Evolutionary conservation across 2,329 filamentous ascomycete genomes (phyloP).

Genomic region (Grosmannia huntii): DNA sequence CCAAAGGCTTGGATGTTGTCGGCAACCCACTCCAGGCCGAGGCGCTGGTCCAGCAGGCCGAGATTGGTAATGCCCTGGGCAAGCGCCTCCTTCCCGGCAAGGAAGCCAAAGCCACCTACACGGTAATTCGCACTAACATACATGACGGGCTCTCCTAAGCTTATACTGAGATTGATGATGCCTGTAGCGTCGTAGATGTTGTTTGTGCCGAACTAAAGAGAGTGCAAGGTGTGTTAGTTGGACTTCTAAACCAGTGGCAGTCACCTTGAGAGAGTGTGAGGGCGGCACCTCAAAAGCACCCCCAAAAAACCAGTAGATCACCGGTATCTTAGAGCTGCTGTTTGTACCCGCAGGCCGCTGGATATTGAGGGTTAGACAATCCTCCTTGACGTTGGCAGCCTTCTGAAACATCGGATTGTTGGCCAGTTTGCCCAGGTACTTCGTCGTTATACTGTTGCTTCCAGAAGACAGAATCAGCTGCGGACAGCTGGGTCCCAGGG

Average conservation of each 20-base stretch:
- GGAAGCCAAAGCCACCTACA: slow-evolving; percentile 60
- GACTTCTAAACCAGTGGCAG: not conserved
- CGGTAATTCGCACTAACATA: slow-evolving; percentile 72
- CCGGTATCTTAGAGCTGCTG: slow-evolving; percentile 44
- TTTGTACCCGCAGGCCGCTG: slow-evolving; percentile 44
- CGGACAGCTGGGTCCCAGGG: slow-evolving; percentile 49
- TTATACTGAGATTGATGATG: slow-evolving; percentile 31
- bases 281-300: slow-evolving; percentile 43
- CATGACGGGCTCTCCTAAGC: slow-evolving; percentile 50
- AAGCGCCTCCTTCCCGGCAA: slow-evolving; percentile 55
- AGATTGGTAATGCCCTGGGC: slow-evolving; percentile 56
- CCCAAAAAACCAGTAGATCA: slow-evolving; percentile 60
- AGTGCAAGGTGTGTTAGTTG: not conserved
- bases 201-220: slow-evolving; percentile 29
- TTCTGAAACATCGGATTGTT: slow-evolving; percentile 45
- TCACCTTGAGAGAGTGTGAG: not conserved
- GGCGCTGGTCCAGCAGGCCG: slow-evolving; percentile 59
- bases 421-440: slow-evolving; percentile 36
- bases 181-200: slow-evolving; percentile 38
- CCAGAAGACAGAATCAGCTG: slow-evolving; percentile 52
- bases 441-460: slow-evolving; percentile 26
- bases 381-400: slow-evolving; percentile 42
- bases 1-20: slow-evolving; percentile 69
- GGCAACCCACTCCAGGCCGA: slow-evolving; percentile 62
- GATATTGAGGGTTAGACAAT: slow-evolving; percentile 51